These are phyloP conservation scores for Lodderomyces jiufengensis DNA, from an alignment of 1,139 yeast genomes.

Conservation along the genomic window DNA sequence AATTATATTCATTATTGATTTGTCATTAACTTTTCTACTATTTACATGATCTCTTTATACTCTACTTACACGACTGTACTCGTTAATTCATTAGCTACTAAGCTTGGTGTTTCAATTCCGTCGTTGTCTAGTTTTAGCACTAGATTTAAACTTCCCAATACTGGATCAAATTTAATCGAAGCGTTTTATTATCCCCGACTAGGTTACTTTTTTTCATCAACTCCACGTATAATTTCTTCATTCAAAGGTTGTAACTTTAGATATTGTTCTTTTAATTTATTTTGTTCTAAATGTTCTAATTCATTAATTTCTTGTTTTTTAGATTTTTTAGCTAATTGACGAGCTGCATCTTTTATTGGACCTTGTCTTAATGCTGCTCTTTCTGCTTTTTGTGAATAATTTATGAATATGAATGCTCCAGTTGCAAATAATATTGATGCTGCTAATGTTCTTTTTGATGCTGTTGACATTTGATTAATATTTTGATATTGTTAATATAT, in stretches of 20 bases:
- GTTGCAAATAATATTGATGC: constrained; percentile 54
- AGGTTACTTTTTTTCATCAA: constrained; percentile 15
- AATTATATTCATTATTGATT: neutral
- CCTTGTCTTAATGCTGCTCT: constrained; percentile 72
- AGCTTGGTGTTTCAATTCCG: too few species aligned
- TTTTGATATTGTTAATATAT: neutral
- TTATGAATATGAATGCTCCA: constrained; percentile 62
- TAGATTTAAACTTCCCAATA: too few species aligned
- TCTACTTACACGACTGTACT: too few species aligned
- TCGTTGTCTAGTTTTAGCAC: too few species aligned
- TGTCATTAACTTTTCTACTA: neutral
- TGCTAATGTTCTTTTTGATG: constrained; percentile 68
- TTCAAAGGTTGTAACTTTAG: constrained; percentile 64
- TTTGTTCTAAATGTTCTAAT: constrained; percentile 74
- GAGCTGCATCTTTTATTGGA: constrained; percentile 71
- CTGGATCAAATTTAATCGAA: too few species aligned
- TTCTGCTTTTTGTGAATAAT: constrained; percentile 63
- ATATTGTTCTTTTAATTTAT: constrained; percentile 58
- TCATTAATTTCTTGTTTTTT: constrained; percentile 52
- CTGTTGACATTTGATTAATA: constrained; percentile 53
- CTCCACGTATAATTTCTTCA: constrained; percentile 36
- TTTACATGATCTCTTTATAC: neutral
- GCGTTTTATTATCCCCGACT: too few species aligned
- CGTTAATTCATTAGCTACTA: too few species aligned
- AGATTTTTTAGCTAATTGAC: constrained; percentile 47